These are phyloP conservation scores for Sicyos baderoa DNA, from an alignment of 306 rosid genomes.

Conservation along the genomic window DNA sequence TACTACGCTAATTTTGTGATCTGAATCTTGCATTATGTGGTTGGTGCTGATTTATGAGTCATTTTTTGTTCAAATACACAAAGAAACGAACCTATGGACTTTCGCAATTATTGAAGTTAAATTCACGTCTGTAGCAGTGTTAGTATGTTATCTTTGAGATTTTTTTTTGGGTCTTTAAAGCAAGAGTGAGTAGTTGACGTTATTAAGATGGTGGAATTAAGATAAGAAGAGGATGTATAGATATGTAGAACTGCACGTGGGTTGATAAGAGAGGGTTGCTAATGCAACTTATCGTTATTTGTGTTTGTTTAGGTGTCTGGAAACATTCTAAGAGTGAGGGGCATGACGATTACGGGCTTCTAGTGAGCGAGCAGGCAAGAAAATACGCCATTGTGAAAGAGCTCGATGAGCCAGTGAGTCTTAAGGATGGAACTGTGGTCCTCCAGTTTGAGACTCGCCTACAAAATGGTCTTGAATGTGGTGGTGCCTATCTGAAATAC, in stretches of 20 bases:
- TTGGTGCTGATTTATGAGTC: too few species aligned
- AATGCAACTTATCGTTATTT: not conserved
- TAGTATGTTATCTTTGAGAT: not conserved
- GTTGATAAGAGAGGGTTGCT: not conserved
- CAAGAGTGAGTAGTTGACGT: too few species aligned
- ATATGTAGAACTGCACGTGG: not conserved
- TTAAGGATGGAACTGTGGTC: constrained; percentile 66
- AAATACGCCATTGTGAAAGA: constrained; percentile 83
- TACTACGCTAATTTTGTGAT: not conserved
- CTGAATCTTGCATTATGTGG: not conserved
- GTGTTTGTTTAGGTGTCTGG: constrained; percentile 63
- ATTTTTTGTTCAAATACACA: not conserved
- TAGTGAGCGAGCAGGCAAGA: constrained; percentile 78
- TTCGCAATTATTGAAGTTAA: not conserved
- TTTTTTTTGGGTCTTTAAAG: too few species aligned
- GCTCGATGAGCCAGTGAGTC: constrained; percentile 48
- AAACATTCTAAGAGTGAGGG: constrained; percentile 88
- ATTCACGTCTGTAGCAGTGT: not conserved
- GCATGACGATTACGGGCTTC: constrained; percentile 84
- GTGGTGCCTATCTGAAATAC: constrained; percentile 92
- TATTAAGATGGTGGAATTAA: not conserved
- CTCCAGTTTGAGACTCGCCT: constrained; percentile 87
- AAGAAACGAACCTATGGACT: not conserved
- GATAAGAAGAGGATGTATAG: not conserved
- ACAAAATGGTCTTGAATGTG: constrained; percentile 94